Evolutionary conservation across 2,329 filamentous ascomycete genomes (phyloP), one percentile per base, ranked within the genome.

Genomic region (Akanthomyces uredinophilus): DNA sequence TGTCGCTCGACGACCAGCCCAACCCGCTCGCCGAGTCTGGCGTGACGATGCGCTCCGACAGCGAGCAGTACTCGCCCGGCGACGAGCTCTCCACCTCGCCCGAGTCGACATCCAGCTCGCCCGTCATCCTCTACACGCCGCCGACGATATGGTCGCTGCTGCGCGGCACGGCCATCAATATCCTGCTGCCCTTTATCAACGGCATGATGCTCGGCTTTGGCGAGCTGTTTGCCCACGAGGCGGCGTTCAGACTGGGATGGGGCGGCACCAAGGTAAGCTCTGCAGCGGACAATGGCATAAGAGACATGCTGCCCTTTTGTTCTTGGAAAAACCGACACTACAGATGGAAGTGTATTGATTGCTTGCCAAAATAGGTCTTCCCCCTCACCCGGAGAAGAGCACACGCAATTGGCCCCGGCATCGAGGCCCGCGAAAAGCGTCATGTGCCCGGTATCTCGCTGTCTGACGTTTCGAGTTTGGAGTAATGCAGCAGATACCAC

Each of bases 141-240:
- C 93, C 95, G 2, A 96, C 92, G 0, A 70, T 96, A 50, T 96
- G 91, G 91, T 87, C 90, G 11, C 75, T 99, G 65, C 67, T 97
- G 60, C 87, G 94, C 61, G 92, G 95, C 43, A 91, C 92, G 18
- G 92, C 93, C 6, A 99, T 99, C 77, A 99, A 99, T 74, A 80
- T 99, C n/a, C 70, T 99, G 1, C 78, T 99, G 22, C 95, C 95
- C 0, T 99, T 99, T 71, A 86, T 99, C 71, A 99, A 99, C 77
- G 95, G 95, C 52, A 85, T 99, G 81, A 99, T 99, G 95, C 78
- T 99, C 70, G 95, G 95, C 2, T 97, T 99, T 71, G 95, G 95
- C 68, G 95, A 99, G 78, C 78, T 99, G 57, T 94, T 99, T 75
- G 95, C 95, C 60, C 95, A 99, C 72, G 95, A 99, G 79, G 89